A percentile compares a stretch with the other conserved stretches of the same genome.
phyloP scores from a whole-genome alignment of 441 rosid genomes.

The Euphorbia schlechtendalii region DNA sequence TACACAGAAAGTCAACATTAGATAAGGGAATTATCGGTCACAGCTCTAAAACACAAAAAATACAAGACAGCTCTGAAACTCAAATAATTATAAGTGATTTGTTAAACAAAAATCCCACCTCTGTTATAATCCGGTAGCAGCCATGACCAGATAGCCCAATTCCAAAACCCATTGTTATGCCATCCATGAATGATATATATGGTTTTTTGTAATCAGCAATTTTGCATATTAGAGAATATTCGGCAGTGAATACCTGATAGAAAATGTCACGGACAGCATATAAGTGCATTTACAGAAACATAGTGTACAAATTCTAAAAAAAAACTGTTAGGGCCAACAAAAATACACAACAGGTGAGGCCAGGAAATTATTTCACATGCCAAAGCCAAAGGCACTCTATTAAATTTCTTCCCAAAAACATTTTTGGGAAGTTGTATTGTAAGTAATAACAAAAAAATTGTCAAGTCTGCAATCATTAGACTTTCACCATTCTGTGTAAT shows the following conservation, averaged over 20 bases:
- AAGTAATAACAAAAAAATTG: background rate
- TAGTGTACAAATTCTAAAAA: background rate
- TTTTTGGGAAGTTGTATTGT: background rate
- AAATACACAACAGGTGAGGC: no score
- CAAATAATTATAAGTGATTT: background rate
- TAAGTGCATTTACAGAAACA: background rate
- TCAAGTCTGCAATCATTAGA: background rate
- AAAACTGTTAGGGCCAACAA: background rate
- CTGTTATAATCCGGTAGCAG: slow-evolving; percentile 74
- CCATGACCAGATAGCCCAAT: slow-evolving; percentile 93
- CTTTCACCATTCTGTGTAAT: background rate
- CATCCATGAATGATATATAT: slow-evolving; percentile 82
- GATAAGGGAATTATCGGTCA: no score
- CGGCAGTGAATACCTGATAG: slow-evolving; percentile 76
- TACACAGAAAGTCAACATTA: no score
- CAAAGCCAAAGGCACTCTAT: background rate
- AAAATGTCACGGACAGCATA: slow-evolving; percentile 9
- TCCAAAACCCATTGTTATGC: slow-evolving; percentile 95
- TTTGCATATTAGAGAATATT: slow-evolving; percentile 81
- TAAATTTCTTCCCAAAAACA: background rate
- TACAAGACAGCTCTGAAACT: no score
- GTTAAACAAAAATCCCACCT: slow-evolving; percentile 40
- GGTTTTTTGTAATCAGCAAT: slow-evolving; percentile 85
- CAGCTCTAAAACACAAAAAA: background rate
- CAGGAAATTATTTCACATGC: background rate